These are phyloP conservation scores for Gracilaria domingensis DNA, from an alignment of 23 red algal genomes.

Conservation along the genomic window DNA sequence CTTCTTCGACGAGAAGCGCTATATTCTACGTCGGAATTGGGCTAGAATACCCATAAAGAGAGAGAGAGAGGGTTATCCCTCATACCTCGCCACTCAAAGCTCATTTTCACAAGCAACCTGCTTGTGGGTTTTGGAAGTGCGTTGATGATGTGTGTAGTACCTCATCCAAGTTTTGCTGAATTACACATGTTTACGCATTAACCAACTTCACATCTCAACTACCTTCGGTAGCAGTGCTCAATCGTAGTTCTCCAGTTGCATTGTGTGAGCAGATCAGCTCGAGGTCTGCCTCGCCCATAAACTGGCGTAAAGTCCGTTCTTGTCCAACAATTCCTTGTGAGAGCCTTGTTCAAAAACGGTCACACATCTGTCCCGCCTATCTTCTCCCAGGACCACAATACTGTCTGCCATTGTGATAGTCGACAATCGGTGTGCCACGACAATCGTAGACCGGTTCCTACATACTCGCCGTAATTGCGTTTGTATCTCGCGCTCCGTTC, in stretches of 20 bases:
- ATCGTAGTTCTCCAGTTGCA: background rate
- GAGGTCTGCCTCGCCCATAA: conserved; percentile 1
- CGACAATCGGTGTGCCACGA: conserved; percentile 78
- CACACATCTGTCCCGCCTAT: background rate
- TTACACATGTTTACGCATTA: too few relatives aligned
- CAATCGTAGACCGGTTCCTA: conserved; percentile 47
- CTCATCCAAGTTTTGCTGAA: too few relatives aligned
- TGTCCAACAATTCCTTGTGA: conserved; percentile 53
- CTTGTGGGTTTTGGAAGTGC: too few relatives aligned
- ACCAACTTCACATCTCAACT: too few relatives aligned
- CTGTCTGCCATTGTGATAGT: conserved; percentile 59
- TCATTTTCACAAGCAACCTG: too few relatives aligned
- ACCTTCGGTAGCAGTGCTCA: too few relatives aligned
- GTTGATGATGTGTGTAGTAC: too few relatives aligned
- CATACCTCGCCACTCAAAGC: too few relatives aligned
- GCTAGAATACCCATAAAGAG: too few relatives aligned
- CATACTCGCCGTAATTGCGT: conserved; percentile 22
- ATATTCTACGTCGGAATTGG: too few relatives aligned
- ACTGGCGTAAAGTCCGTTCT: conserved; percentile 45
- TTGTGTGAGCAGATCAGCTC: background rate
- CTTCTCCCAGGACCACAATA: conserved; percentile 69
- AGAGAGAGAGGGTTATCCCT: too few relatives aligned
- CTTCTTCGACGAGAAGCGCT: too few relatives aligned
- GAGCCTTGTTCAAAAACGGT: conserved; percentile 57
- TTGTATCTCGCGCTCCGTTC: conserved; percentile 79